Base-by-base conservation (phyloP, 345 rosid genomes). In the Chamaenerion angustifolium region DNA sequence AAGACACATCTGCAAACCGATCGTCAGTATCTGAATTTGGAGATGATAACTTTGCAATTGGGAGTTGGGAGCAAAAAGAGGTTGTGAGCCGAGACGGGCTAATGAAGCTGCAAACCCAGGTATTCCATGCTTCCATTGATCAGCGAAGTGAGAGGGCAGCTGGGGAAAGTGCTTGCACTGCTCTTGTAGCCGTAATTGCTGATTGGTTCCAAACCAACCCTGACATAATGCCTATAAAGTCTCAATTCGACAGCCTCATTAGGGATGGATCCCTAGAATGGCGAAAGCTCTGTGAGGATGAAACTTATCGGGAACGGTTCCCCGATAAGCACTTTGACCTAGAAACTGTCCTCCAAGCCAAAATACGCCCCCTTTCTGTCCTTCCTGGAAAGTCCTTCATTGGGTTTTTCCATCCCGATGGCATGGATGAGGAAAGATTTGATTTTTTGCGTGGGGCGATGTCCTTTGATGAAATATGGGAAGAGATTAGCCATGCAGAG, bases 391-490 rank as follows among this genome's bases (percentile, higher is more conserved):
- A 80, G 75, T 90, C 98, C 0, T 83, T 81, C 55, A 67, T 90
- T 1, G 98, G 94, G n/a, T 90, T 90, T 63, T 90, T 90, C 67
- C 88, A 78, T 71, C 98, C 95, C 6, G 92, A 76, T 48, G 94
- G 75, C 42, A 62, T 73, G 72, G 93, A 83, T 49, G 98, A 80
- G 35, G 74, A 67, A 12, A 72, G 76, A 55, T 80, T 86, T 21
- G 87, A 80, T 63, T 81, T 90, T 68, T 71, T 90, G 59, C 85
- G 74, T 0, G 85, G 68, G 54, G 94, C 95, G 23, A 90, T 83
- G 98, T 86, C 98, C 2, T 90, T 90, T 51, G 98, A 90, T 62
- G 78, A 66, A 65, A 90, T 90, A 1, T 90, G 98, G 98, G 95
- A 90, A 52, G 98, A 83, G 73, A 76, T 92, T 52, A 80, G 74